Percentiles rank a stretch among this genome's conserved stretches.
Conservation (phyloP, 2,329 filamentous ascomycete species). For the Aspergillus sp. region DNA sequence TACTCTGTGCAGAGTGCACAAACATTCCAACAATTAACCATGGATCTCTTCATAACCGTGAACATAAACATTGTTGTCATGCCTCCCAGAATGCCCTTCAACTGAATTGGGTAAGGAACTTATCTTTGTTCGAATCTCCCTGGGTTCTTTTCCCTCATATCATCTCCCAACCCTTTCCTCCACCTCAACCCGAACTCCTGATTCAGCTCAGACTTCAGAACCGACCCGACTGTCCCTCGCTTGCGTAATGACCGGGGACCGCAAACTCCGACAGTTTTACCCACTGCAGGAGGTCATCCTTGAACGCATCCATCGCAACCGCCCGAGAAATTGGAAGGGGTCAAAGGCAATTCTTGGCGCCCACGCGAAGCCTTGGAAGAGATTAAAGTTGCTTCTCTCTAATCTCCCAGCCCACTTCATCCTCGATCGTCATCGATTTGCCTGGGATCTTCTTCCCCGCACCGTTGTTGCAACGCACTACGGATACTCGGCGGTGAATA, state of each 20-base stretch:
- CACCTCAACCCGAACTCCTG: background rate
- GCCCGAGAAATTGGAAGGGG: slow-evolving; percentile 14
- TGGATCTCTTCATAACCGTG: too few relatives aligned
- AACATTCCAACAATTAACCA: too few relatives aligned
- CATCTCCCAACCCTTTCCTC: too few relatives aligned
- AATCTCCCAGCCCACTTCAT: slow-evolving; percentile 15
- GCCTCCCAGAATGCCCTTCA: too few relatives aligned
- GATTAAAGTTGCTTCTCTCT: slow-evolving; percentile 21
- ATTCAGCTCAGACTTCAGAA: background rate
- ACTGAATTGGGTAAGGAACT: too few relatives aligned
- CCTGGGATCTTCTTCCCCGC: slow-evolving; percentile 24
- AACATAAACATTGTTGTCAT: too few relatives aligned
- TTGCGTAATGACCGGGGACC: slow-evolving; percentile 5
- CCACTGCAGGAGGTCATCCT: background rate
- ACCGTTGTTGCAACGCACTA: slow-evolving; percentile 15
- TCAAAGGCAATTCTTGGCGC: slow-evolving; percentile 12
- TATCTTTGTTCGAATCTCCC: too few relatives aligned
- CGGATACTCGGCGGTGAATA: too few relatives aligned
- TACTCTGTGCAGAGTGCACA: too few relatives aligned
- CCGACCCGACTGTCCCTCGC: background rate
- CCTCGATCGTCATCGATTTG: slow-evolving; percentile 19
- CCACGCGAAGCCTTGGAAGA: slow-evolving; percentile 16
- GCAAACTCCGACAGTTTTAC: background rate
- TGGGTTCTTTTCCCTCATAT: too few relatives aligned
- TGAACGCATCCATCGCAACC: background rate